Conservation (phyloP, 352 stramenopile species). For the Globisporangium cystogenes region DNA sequence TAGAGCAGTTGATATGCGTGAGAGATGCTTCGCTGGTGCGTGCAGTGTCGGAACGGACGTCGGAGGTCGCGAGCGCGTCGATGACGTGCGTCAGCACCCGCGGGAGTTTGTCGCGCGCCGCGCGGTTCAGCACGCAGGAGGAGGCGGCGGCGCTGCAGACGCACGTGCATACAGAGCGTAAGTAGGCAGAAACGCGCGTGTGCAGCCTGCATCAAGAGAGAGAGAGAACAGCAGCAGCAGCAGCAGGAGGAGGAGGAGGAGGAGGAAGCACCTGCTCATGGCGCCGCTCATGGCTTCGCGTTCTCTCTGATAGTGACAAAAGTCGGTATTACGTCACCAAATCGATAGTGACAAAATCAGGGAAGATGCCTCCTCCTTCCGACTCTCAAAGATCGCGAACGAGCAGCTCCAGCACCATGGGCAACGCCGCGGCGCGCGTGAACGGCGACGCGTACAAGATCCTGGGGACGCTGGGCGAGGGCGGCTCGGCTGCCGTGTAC, state of each 20-base stretch:
- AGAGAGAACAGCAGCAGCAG: neutral
- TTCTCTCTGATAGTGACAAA: too few relatives aligned
- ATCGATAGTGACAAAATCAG: too few relatives aligned
- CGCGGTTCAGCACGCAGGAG: slow-evolving; percentile 28
- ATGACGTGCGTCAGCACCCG: slow-evolving; percentile 53
- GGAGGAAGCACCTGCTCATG: too few relatives aligned
- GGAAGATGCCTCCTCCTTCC: neutral
- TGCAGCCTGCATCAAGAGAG: neutral
- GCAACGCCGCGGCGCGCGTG: slow-evolving; percentile 52
- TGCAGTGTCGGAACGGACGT: slow-evolving; percentile 12
- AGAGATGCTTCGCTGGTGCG: neutral
- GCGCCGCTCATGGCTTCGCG: too few relatives aligned
- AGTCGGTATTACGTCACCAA: too few relatives aligned
- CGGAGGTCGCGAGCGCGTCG: slow-evolving; percentile 30
- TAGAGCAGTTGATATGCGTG: neutral
- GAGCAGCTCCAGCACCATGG: slow-evolving; percentile 24
- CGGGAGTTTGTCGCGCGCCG: slow-evolving; percentile 37
- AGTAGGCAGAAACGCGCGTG: too few relatives aligned
- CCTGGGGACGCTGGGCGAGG: slow-evolving; percentile 46
- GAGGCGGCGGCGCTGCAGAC: too few relatives aligned
- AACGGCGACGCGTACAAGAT: slow-evolving; percentile 53
- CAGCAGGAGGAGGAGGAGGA: too few relatives aligned
- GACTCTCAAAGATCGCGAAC: neutral
- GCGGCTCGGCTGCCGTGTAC: slow-evolving; percentile 71
- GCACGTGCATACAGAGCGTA: too few relatives aligned